Percentiles rank a stretch among this genome's conserved stretches.
phyloP scores from a whole-genome alignment of 352 stramenopile species.

The Aphanomyces cochlioides region DNA sequence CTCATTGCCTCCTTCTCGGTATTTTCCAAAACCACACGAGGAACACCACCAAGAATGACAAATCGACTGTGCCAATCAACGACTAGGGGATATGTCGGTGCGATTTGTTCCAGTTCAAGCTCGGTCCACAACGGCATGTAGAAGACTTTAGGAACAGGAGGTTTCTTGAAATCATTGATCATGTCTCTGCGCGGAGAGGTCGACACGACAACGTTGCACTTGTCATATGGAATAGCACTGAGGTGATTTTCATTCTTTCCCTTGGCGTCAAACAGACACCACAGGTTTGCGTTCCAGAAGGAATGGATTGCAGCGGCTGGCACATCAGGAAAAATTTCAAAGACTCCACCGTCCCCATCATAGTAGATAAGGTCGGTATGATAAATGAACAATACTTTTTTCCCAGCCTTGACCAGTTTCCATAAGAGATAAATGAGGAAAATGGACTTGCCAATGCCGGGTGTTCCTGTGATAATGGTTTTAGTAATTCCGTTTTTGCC shows the following conservation, averaged over 20 bases:
- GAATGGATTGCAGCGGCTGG: neutral
- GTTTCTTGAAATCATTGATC: conserved; percentile 42
- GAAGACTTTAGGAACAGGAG: conserved; percentile 36
- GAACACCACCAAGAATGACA: conserved; percentile 36
- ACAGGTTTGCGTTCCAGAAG: conserved; percentile 28
- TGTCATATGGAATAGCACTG: conserved; percentile 26
- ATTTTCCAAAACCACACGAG: conserved; percentile 39
- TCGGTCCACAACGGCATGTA: conserved; percentile 40
- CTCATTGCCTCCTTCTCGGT: conserved; percentile 31
- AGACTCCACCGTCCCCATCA: conserved; percentile 31
- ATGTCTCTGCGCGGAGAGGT: conserved; percentile 36
- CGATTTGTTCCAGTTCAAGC: conserved; percentile 35
- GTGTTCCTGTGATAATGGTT: conserved; percentile 36
- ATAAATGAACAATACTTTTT: conserved; percentile 34
- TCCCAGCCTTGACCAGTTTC: conserved; percentile 39
- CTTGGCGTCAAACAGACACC: conserved; percentile 37
- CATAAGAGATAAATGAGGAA: conserved; percentile 43
- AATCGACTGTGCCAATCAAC: conserved; percentile 21
- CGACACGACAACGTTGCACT: conserved; percentile 35
- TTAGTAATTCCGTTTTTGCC: conserved; percentile 4
- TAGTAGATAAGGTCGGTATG: conserved; percentile 32
- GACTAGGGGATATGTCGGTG: conserved; percentile 33
- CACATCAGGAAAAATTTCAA: neutral
- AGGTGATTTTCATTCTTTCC: conserved; percentile 8
- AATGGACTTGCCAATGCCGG: conserved; percentile 38